Conservation (phyloP, 1,139 yeast genomes). For the Diutina scorzettiae region DNA sequence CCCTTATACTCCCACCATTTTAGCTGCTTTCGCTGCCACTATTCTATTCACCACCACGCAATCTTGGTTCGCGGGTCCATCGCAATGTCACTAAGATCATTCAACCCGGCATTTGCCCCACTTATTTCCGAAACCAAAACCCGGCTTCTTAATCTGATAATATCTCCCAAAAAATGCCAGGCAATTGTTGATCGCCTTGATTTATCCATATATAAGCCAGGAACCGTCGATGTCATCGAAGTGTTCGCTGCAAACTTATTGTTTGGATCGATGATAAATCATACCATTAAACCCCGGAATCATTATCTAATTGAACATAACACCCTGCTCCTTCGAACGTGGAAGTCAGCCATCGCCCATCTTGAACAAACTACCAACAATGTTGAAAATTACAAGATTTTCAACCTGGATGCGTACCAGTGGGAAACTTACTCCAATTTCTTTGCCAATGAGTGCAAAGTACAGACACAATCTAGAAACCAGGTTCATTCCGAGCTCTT, state of each 20-base stretch:
- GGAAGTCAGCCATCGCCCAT: slow-evolving; percentile 16
- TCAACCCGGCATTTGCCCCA: slow-evolving; percentile 20
- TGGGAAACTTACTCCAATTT: slow-evolving; percentile 50
- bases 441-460: slow-evolving; percentile 28
- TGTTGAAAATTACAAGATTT: slow-evolving; percentile 20
- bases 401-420: slow-evolving; percentile 40
- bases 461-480: slow-evolving; percentile 26
- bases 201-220: slow-evolving; percentile 29
- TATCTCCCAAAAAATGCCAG: slow-evolving; percentile 15
- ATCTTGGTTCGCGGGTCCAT: too few species aligned
- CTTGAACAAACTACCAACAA: slow-evolving; percentile 16
- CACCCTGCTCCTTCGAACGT: slow-evolving; percentile 21
- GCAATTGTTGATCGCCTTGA: slow-evolving; percentile 30
- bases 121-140: slow-evolving; percentile 11
- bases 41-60: too few species aligned
- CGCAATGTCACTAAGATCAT: slow-evolving; percentile 13
- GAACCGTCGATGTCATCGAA: slow-evolving; percentile 48
- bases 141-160: slow-evolving; percentile 15
- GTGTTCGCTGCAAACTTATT: slow-evolving; percentile 48
- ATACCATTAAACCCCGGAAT: slow-evolving; percentile 42
- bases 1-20: too few species aligned
- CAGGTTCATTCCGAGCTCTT: slow-evolving; percentile 52
- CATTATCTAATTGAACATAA: slow-evolving; percentile 49
- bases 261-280: slow-evolving; percentile 42
- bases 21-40: too few species aligned